phyloP scores from a whole-genome alignment of 192 early-diverging fungal genomes.

The Dissophora ornata region DNA sequence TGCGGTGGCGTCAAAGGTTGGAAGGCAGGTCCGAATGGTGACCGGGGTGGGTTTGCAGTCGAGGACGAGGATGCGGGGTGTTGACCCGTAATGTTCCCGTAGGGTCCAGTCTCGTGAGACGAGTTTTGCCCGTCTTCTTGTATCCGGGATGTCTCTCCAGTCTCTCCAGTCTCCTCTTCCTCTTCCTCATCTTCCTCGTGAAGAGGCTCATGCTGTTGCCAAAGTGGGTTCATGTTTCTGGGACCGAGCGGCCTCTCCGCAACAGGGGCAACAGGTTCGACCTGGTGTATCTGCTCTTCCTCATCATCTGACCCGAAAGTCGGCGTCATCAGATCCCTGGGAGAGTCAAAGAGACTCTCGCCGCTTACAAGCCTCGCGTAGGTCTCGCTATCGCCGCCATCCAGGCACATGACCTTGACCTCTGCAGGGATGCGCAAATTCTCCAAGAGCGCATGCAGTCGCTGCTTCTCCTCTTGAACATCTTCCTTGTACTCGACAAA shows the following conservation, averaged over 20 bases:
- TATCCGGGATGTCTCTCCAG: neutral
- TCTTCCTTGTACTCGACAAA: slow-evolving; percentile 77
- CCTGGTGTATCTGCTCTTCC: neutral
- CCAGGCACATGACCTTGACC: slow-evolving; percentile 66
- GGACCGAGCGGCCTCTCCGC: slow-evolving; percentile 3
- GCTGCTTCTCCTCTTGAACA: slow-evolving; percentile 67
- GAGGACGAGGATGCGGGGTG: neutral
- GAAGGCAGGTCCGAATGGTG: slow-evolving; percentile 1
- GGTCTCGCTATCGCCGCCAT: slow-evolving; percentile 44
- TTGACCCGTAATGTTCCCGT: slow-evolving; percentile 3
- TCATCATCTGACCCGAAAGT: neutral
- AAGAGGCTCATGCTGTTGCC: slow-evolving; percentile 14
- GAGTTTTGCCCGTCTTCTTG: slow-evolving; percentile 19
- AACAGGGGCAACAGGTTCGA: slow-evolving; percentile 5
- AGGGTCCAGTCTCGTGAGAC: slow-evolving; percentile 34
- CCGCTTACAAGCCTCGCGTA: slow-evolving; percentile 59
- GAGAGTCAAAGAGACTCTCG: neutral
- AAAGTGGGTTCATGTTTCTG: slow-evolving; percentile 27
- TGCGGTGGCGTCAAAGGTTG: slow-evolving; percentile 1
- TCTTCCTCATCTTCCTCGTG: slow-evolving; percentile 22
- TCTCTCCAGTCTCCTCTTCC: neutral
- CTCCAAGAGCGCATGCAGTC: slow-evolving; percentile 65
- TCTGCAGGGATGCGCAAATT: slow-evolving; percentile 73
- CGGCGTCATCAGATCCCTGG: neutral
- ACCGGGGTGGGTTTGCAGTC: neutral